Evolutionary conservation across 306 rosid species (phyloP), one percentile per base, ranked within the genome.

Genomic region (cucumber (Cucumis sativus)): DNA sequence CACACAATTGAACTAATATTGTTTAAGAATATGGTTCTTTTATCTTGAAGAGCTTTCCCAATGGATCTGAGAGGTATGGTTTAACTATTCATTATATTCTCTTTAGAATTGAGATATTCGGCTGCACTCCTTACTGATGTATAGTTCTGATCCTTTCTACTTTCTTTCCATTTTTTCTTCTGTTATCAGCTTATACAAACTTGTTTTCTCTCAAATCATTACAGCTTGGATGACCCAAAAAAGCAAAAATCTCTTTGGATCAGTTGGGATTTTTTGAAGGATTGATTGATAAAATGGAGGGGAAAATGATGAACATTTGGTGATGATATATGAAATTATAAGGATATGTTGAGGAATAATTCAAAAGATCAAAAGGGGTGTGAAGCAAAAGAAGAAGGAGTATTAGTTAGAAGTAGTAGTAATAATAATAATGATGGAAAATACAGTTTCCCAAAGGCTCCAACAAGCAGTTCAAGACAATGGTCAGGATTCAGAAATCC

Each of bases 401-500:
- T 47, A 28, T 28, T 3, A 28, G 3, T 28, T 47, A 43, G 13
- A 9, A 43, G 49, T 9, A 47, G 52, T 11, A 47, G 30, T 28
- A 28, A 4, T 47, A 51, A 14, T 51, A 51, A 14, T 39, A 55
- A 3, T 54, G 69, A 17, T 37, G 78, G 54, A 25, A 63, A 13
- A 5, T 80, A 81, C 45, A 77, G 77, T 41, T 72, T 82, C 0
- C 75, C 83, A 0, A 89, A 79, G 79, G 86, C 82, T 28, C 40
- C 86, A 0, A 74, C 37, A 33, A 33, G 37, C 4, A 33, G 41
- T 39, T 6, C 96, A 52, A 88, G 93, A 83, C 93, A 88, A 57
- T 91, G 98, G 98, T 64, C 92, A 40, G 79, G 92, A 15, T 85
- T 84, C 49, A 85, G 91, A 59, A 93, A 93, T 66, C 98, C 98